Conservation (phyloP, 306 rosid species). For the Begonia fuchsioides region DNA sequence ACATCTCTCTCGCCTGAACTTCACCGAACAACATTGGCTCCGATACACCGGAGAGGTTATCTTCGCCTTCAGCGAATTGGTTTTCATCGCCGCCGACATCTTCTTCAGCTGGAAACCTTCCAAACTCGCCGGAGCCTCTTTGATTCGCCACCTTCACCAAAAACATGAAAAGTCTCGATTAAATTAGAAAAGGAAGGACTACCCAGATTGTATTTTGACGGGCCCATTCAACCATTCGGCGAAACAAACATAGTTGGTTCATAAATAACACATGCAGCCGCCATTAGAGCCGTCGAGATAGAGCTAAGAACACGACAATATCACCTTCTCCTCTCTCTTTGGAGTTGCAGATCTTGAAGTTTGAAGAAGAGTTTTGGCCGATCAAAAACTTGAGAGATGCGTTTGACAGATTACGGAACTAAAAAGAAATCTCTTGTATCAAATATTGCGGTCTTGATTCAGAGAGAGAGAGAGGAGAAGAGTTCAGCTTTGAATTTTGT, state of each 20-base stretch:
- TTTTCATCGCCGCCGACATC: slow-evolving; percentile 7
- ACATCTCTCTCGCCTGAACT: slow-evolving; percentile 20
- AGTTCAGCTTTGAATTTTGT: slow-evolving; percentile 23
- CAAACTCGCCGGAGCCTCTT: slow-evolving; percentile 13
- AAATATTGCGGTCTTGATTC: too few species aligned
- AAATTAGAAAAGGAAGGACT: not conserved
- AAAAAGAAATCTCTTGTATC: too few species aligned
- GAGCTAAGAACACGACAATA: too few species aligned
- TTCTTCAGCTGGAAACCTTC: too few species aligned
- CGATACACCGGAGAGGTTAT: not conserved
- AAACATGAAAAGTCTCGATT: slow-evolving; percentile 20
- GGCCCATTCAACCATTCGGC: not conserved
- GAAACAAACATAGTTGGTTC: not conserved
- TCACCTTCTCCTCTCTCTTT: too few species aligned
- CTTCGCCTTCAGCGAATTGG: not conserved
- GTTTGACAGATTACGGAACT: too few species aligned
- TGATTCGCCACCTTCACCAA: slow-evolving; percentile 45
- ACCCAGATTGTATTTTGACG: not conserved
- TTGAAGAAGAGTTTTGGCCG: too few species aligned
- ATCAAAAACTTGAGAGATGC: too few species aligned
- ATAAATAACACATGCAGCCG: slow-evolving; percentile 6
- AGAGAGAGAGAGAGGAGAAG: not conserved
- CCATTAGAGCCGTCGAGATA: not conserved
- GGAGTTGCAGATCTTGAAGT: too few species aligned
- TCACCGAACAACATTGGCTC: not conserved